These are phyloP conservation scores for Chlamydomonas sphaeroides DNA, from an alignment of 139 green algal species.

Conservation along the genomic window DNA sequence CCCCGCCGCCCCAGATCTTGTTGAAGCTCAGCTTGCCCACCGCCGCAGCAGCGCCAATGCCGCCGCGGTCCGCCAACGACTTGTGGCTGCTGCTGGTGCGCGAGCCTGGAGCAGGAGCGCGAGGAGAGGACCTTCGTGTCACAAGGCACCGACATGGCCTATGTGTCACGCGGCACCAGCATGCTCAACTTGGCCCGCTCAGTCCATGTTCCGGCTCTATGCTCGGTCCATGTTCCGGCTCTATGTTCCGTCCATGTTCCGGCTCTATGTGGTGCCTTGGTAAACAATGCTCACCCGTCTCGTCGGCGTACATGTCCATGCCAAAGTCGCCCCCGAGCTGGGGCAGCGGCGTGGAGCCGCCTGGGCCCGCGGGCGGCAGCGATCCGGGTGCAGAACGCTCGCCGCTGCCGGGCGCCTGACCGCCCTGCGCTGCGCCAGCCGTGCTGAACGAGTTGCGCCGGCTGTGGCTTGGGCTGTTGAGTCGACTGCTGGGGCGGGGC, in stretches of 20 bases:
- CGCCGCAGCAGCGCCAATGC: background rate
- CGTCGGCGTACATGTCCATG: background rate
- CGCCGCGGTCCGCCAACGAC: background rate
- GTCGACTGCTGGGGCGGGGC: conserved; percentile 16
- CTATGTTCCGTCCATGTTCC: too few species aligned
- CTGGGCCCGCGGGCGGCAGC: background rate
- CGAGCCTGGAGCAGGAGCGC: too few species aligned
- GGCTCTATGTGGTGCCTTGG: too few species aligned
- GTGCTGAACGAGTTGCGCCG: conserved; percentile 28
- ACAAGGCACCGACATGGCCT: too few species aligned
- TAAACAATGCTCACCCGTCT: too few species aligned
- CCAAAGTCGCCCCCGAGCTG: background rate
- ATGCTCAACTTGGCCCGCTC: too few species aligned
- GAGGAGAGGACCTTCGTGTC: too few species aligned
- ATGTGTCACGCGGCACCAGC: too few species aligned
- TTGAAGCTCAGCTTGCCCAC: conserved; percentile 48
- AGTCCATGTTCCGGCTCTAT: too few species aligned
- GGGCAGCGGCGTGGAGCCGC: background rate
- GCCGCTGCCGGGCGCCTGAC: too few species aligned
- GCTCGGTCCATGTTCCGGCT: too few species aligned
- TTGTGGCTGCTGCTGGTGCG: background rate
- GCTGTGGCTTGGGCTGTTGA: conserved; percentile 38
- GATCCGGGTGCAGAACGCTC: background rate
- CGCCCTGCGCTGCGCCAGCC: background rate
- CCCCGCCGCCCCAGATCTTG: conserved; percentile 27